Conservation (phyloP, 1,139 yeast species). For the Magnusiomyces paraingens region DNA sequence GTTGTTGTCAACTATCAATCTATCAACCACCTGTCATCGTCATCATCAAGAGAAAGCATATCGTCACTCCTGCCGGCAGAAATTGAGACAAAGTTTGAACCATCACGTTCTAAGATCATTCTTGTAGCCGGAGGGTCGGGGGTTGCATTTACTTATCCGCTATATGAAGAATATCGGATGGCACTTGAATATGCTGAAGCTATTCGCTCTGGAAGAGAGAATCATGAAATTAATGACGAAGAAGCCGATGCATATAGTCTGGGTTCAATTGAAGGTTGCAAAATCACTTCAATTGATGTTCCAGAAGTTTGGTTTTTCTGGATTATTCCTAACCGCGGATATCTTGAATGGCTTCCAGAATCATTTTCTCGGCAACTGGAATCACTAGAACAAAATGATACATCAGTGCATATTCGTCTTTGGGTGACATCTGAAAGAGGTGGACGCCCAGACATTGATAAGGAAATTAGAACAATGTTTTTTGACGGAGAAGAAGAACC, state of each 20-base stretch:
- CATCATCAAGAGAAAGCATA: neutral
- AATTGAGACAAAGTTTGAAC: neutral
- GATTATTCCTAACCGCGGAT: constrained; percentile 25
- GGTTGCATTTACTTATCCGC: constrained; percentile 28
- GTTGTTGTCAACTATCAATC: neutral
- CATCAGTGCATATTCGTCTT: constrained; percentile 11
- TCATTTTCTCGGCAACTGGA: constrained; percentile 7
- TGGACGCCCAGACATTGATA: constrained; percentile 22
- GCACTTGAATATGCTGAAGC: constrained; percentile 8
- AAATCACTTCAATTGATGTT: neutral
- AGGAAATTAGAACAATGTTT: constrained; percentile 15
- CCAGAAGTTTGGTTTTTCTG: constrained; percentile 22
- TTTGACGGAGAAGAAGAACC: constrained; percentile 4
- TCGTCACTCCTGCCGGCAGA: neutral
- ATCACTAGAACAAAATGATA: neutral
- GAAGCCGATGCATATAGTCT: neutral
- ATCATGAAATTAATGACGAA: neutral
- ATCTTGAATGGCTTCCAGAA: constrained; percentile 21
- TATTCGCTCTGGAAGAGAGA: neutral
- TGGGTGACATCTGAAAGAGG: constrained; percentile 22
- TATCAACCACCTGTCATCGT: neutral
- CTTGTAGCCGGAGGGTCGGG: constrained; percentile 30
- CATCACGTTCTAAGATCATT: constrained; percentile 16
- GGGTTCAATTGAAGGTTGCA: neutral
- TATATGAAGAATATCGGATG: constrained; percentile 21